Evolutionary conservation across 129 eudicot species (phyloP).

Genomic region (Sambucus nigra): DNA sequence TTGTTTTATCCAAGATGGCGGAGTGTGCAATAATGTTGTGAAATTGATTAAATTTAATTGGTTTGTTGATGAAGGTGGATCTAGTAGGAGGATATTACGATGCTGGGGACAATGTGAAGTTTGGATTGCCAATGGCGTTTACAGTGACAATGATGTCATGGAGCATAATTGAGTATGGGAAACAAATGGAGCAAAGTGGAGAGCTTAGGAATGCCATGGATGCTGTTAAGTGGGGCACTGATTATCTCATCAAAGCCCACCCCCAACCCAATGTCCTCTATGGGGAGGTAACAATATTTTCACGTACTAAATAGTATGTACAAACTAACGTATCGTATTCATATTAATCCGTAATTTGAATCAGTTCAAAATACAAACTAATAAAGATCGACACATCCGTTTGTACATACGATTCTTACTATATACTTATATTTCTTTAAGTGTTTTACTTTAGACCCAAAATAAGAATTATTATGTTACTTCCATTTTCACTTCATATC

Average conservation of each 20-base stretch:
- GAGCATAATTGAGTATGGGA: slow-evolving; percentile 48
- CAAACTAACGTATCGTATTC: too few species aligned
- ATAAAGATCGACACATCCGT: too few species aligned
- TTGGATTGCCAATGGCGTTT: slow-evolving; percentile 39
- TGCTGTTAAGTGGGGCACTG: slow-evolving; percentile 58
- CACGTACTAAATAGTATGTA: too few species aligned
- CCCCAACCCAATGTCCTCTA: slow-evolving; percentile 45
- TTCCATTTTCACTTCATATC: too few species aligned
- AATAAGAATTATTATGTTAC: too few species aligned
- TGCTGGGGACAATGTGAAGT: slow-evolving; percentile 41
- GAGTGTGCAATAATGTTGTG: too few species aligned
- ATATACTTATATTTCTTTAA: too few species aligned
- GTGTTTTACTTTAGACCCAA: too few species aligned
- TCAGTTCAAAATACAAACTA: too few species aligned
- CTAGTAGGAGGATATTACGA: slow-evolving; percentile 42
- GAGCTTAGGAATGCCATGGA: slow-evolving; percentile 40
- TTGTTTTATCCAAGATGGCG: too few species aligned
- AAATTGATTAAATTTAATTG: too few species aligned
- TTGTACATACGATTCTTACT: too few species aligned
- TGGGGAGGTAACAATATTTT: slow-evolving; percentile 33
- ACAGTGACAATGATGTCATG: slow-evolving; percentile 42
- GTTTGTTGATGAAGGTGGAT: slow-evolving; percentile 29
- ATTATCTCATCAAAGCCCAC: slow-evolving; percentile 47
- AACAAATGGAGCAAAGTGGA: slow-evolving; percentile 38
- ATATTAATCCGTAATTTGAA: background rate